phyloP scores from a whole-genome alignment of 176 grass and related monocot genomes.

The Hyparrhenia diplandra region DNA sequence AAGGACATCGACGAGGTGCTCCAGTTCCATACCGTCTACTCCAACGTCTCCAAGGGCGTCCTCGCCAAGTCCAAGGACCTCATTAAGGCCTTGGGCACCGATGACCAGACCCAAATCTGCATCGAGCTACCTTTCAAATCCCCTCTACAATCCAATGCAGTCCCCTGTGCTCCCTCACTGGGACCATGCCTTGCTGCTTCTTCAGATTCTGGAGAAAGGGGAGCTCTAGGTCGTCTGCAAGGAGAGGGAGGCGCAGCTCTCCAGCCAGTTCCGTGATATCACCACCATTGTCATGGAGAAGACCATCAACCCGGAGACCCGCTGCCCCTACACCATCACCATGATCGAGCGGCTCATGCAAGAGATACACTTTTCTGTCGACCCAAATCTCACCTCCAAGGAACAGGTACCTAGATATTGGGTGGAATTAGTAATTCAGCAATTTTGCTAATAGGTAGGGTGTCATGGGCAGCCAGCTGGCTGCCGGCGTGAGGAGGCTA shows the following conservation, averaged over 20 bases:
- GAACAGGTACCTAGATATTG: conserved; percentile 37
- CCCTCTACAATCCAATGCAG: background rate
- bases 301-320: conserved; percentile 77
- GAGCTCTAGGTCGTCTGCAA: conserved; percentile 99
- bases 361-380: conserved; percentile 75
- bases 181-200: background rate
- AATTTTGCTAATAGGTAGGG: background rate
- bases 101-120: conserved; percentile 75
- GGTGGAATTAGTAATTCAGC: background rate
- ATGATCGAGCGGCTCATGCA: conserved; percentile 97
- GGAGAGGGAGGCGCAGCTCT: conserved; percentile 83
- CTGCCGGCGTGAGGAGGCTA: too few species aligned
- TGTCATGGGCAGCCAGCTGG: too few species aligned
- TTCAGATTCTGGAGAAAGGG: conserved; percentile 81
- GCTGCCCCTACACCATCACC: conserved; percentile 81
- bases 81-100: conserved; percentile 59
- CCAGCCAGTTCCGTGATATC: conserved; percentile 89
- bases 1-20: conserved; percentile 85
- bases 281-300: conserved; percentile 96
- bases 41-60: conserved; percentile 81
- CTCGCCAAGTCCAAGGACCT: conserved; percentile 90
- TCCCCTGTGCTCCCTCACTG: background rate
- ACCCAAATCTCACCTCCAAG: conserved; percentile 64
- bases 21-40: conserved; percentile 75
- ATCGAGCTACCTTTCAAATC: conserved; percentile 41